Evolutionary conservation across 352 stramenopile species (phyloP).

Genomic region (Chrysophaeum taylorii): DNA sequence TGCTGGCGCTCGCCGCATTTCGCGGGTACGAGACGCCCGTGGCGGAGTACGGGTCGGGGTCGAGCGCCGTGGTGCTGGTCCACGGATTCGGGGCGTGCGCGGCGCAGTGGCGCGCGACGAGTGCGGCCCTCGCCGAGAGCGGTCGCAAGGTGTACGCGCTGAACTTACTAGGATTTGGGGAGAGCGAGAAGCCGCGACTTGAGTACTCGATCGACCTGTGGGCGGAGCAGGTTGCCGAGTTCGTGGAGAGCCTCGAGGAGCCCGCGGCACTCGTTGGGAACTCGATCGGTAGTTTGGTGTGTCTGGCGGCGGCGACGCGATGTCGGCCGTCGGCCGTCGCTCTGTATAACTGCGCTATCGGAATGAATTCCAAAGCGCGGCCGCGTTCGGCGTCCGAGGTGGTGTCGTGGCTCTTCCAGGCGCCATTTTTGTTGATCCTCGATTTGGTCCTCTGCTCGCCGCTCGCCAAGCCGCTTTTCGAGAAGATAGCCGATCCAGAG

Average conservation of each 20-base stretch:
- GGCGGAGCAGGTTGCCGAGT: not conserved
- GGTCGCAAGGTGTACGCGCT: not conserved
- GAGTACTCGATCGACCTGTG: constrained; percentile 5
- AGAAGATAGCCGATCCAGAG: not conserved
- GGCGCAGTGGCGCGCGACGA: not conserved
- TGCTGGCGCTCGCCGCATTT: no score
- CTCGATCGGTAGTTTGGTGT: constrained; percentile 1
- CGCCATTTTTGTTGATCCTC: not conserved
- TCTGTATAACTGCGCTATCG: not conserved
- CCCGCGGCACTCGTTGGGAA: not conserved
- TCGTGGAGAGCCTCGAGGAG: not conserved
- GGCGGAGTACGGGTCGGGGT: not conserved
- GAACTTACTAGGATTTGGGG: not conserved
- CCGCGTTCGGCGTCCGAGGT: not conserved
- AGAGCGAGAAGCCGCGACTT: not conserved
- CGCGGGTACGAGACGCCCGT: no score
- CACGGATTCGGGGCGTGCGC: not conserved
- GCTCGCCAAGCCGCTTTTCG: not conserved
- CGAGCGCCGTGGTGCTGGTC: constrained; percentile 17
- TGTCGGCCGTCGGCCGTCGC: no score
- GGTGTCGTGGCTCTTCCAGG: not conserved
- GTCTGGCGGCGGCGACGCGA: not conserved
- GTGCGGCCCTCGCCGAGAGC: not conserved
- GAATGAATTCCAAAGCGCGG: not conserved
- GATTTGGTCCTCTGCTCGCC: not conserved